These are phyloP conservation scores for Evernia prunastri DNA, from an alignment of 495 filamentous ascomycete genomes.

Conservation along the genomic window DNA sequence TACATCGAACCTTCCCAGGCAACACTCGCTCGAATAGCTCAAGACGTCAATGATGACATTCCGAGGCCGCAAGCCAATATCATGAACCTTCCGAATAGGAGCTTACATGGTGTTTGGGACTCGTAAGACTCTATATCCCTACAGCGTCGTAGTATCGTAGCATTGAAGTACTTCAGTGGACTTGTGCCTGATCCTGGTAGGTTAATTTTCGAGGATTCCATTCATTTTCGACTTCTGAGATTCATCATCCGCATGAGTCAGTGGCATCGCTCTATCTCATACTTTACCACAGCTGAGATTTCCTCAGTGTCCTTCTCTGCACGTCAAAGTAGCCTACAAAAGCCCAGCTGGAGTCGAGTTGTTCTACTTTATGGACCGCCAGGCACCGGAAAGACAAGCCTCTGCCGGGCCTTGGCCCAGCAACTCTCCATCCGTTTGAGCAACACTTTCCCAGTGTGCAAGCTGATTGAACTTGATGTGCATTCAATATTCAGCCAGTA, in stretches of 20 bases:
- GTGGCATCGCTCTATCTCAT: slow-evolving; percentile 7
- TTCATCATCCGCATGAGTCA: slow-evolving; percentile 44
- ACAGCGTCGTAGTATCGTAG: slow-evolving; percentile 1
- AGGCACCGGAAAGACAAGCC: slow-evolving; percentile 48
- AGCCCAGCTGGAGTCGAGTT: slow-evolving; percentile 35
- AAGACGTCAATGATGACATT: slow-evolving; percentile 15
- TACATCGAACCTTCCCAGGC: background rate
- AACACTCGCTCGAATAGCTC: background rate
- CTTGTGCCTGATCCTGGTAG: slow-evolving; percentile 23
- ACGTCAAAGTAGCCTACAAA: slow-evolving; percentile 28
- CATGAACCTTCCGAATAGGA: slow-evolving; percentile 35
- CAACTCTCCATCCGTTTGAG: slow-evolving; percentile 51
- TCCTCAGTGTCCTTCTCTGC: slow-evolving; percentile 34
- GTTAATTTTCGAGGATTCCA: slow-evolving; percentile 43
- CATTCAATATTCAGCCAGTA: slow-evolving; percentile 47
- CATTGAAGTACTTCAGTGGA: too few relatives aligned
- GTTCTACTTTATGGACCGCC: slow-evolving; percentile 51
- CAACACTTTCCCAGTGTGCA: slow-evolving; percentile 36
- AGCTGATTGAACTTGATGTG: slow-evolving; percentile 47
- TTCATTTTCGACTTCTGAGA: slow-evolving; percentile 40
- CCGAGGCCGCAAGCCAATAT: slow-evolving; percentile 28
- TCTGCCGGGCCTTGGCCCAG: slow-evolving; percentile 48
- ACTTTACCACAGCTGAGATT: background rate
- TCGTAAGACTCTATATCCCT: slow-evolving; percentile 29
- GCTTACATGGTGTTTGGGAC: slow-evolving; percentile 46